Conservation (phyloP, 2,329 filamentous ascomycete species). For the Pestalotiopsis sp. region DNA sequence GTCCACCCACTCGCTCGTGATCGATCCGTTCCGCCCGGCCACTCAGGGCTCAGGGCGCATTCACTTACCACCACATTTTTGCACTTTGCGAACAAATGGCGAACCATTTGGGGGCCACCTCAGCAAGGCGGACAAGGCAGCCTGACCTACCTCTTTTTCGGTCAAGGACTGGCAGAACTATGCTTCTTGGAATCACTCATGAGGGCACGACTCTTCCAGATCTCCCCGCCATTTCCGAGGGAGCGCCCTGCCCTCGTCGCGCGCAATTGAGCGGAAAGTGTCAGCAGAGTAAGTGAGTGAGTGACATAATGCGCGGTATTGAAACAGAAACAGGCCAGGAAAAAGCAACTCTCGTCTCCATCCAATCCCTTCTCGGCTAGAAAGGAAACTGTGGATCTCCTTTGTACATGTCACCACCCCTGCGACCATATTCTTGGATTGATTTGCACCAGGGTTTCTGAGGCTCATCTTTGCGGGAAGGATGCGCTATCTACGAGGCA, state of each 20-base stretch:
- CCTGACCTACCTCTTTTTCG: slow-evolving; percentile 4
- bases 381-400: neutral
- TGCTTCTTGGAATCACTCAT: neutral
- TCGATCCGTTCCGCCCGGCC: slow-evolving; percentile 1
- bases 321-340: neutral
- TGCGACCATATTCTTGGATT: neutral
- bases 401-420: neutral
- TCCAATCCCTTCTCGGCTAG: neutral
- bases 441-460: neutral
- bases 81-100: slow-evolving; percentile 6
- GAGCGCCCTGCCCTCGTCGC: neutral
- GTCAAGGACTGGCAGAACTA: neutral
- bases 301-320: neutral
- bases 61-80: neutral
- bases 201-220: neutral
- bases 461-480: slow-evolving; percentile 13
- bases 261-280: neutral
- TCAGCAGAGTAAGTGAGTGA: neutral
- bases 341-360: neutral
- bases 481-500: slow-evolving; percentile 1
- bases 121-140: slow-evolving; percentile 12
- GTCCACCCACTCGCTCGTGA: neutral
- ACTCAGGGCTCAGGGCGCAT: neutral
- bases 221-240: neutral
- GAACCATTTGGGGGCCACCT: slow-evolving; percentile 14